Evolutionary conservation across 2,329 filamentous ascomycete species (phyloP).

Genomic region (Phialophora chinensis): DNA sequence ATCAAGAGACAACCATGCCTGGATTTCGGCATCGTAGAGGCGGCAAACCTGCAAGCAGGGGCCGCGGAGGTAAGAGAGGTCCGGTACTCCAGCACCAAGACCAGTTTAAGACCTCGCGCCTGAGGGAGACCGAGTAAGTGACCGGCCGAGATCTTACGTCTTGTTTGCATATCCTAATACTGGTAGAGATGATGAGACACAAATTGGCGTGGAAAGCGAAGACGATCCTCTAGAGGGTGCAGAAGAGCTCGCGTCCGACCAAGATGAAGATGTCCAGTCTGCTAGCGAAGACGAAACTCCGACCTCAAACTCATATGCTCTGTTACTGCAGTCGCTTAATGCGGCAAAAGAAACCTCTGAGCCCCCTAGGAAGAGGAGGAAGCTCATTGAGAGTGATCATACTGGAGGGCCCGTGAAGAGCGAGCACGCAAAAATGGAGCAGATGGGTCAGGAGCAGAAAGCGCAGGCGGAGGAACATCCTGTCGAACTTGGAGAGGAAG

Average conservation of each 20-base stretch:
- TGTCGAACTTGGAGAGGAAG: constrained; percentile 40
- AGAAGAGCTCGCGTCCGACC: constrained; percentile 1
- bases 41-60: constrained; percentile 43
- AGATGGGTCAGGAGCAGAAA: constrained; percentile 29
- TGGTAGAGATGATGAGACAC: constrained; percentile 26
- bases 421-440: constrained; percentile 21
- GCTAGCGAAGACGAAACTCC: constrained; percentile 33
- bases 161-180: constrained; percentile 14
- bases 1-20: constrained; percentile 20
- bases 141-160: not conserved
- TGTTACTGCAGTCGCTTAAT: constrained; percentile 62
- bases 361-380: constrained; percentile 60
- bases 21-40: constrained; percentile 26
- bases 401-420: not conserved
- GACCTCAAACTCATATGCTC: constrained; percentile 56
- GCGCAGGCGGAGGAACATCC: constrained; percentile 29
- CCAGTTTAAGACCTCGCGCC: constrained; percentile 47
- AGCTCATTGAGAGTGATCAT: constrained; percentile 50
- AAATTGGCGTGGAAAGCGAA: constrained; percentile 6
- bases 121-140: constrained; percentile 49
- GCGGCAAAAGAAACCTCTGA: constrained; percentile 49
- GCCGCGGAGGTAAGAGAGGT: constrained; percentile 42
- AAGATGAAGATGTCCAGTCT: constrained; percentile 16
- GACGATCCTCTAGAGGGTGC: constrained; percentile 12
- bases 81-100: constrained; percentile 38